These are phyloP conservation scores for Trichoderma sp. DNA, from an alignment of 2,329 filamentous ascomycete genomes.

Conservation along the genomic window DNA sequence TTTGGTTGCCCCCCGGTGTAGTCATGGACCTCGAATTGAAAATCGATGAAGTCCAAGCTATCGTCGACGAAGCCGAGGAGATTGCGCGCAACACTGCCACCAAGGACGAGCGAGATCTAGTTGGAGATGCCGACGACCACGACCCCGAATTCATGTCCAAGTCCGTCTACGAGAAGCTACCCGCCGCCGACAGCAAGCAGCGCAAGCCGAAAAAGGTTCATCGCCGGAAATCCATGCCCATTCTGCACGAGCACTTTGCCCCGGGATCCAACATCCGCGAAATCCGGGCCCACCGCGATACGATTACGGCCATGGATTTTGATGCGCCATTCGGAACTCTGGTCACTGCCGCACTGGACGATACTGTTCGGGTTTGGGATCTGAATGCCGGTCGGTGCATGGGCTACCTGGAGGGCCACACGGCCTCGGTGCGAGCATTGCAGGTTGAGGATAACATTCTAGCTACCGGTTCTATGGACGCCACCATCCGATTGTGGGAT, in stretches of 20 bases:
- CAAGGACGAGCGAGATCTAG: slow-evolving; percentile 56
- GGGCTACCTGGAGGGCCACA: slow-evolving; percentile 87
- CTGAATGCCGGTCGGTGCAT: slow-evolving; percentile 91
- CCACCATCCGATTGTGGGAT: slow-evolving; percentile 94
- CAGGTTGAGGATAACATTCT: slow-evolving; percentile 96
- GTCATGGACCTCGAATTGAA: slow-evolving; percentile 64
- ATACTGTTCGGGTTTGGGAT: slow-evolving; percentile 95
- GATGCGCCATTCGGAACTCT: slow-evolving; percentile 96
- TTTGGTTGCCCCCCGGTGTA: slow-evolving; percentile 32
- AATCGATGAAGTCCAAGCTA: slow-evolving; percentile 61
- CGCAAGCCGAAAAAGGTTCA: slow-evolving; percentile 55
- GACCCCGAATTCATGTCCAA: slow-evolving; percentile 84
- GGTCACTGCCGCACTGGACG: slow-evolving; percentile 89
- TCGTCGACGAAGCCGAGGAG: slow-evolving; percentile 60
- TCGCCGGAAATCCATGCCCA: slow-evolving; percentile 83
- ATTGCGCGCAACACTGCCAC: slow-evolving; percentile 54
- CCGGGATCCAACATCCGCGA: slow-evolving; percentile 87
- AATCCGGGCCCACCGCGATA: slow-evolving; percentile 83
- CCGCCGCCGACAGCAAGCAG: slow-evolving; percentile 53
- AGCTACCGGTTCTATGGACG: slow-evolving; percentile 92
- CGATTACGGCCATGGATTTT: slow-evolving; percentile 89
- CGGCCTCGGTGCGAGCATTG: slow-evolving; percentile 86
- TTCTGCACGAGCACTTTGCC: slow-evolving; percentile 93
- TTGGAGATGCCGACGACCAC: slow-evolving; percentile 52
- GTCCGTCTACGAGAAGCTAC: slow-evolving; percentile 93